Base-by-base conservation (phyloP, 2,329 filamentous ascomycete species). In the Herpotrichia juniperi region DNA sequence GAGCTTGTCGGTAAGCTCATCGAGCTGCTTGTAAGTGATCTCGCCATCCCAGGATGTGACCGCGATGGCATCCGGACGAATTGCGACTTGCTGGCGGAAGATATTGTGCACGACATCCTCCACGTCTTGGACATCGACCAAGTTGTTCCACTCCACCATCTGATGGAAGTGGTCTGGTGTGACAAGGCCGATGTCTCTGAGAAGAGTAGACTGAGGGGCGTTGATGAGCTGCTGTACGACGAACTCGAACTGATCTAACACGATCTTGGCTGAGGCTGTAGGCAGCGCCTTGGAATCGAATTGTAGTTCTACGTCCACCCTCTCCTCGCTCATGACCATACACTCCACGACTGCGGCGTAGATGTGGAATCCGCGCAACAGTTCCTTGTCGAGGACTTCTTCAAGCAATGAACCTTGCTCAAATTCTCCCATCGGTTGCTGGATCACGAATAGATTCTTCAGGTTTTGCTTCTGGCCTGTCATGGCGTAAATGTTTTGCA, bases 391-490 rank as follows among this genome's bases (percentile, higher is more conserved):
- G 17, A 52, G 46, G 17, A 46, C 19, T 30, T 46, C 49, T 9
- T 48, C 35, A 31, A 53, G 48, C 14, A 57, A 32, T 11, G 43
- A 50, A 3, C 30, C 24, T 32, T 52, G 26, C 17, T 51, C 22
- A 14, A 42, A 10, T 1, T 55, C 32, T 14, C 44, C 35, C 26
- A 40, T 42, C 56, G 9, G 58, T 50, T 50, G 43, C 26, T 84
- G 81, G 12, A 85, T 75, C 0, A 85, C 79, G 1, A 85, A 63
- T 2, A 81, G 77, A 0, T 78, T 82, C 3, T 78, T 76, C 32
- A 83, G 70, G 60, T 79, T 83, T 12, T 66, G 55, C 35, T 61
- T 64, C 21, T 62, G 48, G 1, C 35, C 50, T 35, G 14, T 46
- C 51, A 52, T 54, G 21, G 3, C 32, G 14, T 48, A 43, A 21